Conservation (phyloP, 257 asterid species). For the Penstemon newberryi region DNA sequence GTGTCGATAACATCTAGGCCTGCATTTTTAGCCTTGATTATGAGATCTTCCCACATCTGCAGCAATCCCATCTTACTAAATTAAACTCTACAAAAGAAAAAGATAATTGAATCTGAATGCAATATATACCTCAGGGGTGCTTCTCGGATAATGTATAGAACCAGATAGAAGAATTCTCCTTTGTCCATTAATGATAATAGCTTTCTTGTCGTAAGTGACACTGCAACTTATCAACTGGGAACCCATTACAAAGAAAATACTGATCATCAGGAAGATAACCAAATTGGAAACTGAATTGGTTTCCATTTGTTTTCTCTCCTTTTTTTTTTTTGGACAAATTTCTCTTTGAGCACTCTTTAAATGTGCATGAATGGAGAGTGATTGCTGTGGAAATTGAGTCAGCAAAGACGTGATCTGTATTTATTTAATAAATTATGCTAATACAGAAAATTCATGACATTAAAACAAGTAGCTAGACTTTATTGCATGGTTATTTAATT, state of each 20-base stretch:
- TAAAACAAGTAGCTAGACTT: neutral
- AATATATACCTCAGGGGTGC: constrained; percentile 64
- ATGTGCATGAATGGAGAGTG: constrained; percentile 26
- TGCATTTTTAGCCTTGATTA: constrained; percentile 59
- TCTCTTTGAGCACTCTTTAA: constrained; percentile 13
- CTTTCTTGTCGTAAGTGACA: constrained; percentile 58
- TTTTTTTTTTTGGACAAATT: neutral
- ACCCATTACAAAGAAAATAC: constrained; percentile 39
- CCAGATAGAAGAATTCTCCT: constrained; percentile 71
- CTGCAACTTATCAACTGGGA: constrained; percentile 35
- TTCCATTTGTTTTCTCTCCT: constrained; percentile 39
- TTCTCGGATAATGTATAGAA: constrained; percentile 75
- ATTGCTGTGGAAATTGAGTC: constrained; percentile 26
- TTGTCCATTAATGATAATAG: constrained; percentile 54
- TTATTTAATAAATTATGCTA: constrained; percentile 22
- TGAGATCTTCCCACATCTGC: constrained; percentile 81
- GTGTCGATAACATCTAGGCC: constrained; percentile 71
- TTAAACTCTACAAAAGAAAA: neutral
- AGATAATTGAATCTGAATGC: neutral
- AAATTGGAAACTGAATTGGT: constrained; percentile 44
- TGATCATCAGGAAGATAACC: constrained; percentile 21
- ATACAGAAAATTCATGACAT: constrained; percentile 30
- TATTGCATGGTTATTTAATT: too few species aligned
- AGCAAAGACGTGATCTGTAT: constrained; percentile 23
- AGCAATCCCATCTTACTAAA: constrained; percentile 15